Evolutionary conservation across 164 flowering plant species (phyloP).

Genomic region (Vitis riparia): DNA sequence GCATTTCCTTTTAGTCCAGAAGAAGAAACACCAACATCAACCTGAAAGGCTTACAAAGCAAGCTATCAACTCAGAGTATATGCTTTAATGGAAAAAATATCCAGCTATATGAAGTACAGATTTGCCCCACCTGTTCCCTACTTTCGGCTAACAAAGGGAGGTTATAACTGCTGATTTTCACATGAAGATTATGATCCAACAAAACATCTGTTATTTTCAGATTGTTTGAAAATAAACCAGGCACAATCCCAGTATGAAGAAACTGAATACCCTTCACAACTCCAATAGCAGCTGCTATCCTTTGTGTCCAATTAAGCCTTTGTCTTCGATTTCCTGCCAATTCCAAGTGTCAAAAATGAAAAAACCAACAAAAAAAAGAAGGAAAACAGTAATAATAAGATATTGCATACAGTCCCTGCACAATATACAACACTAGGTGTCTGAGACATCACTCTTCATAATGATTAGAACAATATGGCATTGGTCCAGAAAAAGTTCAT

Average conservation of each 20-base stretch:
- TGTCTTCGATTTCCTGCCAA: constrained; percentile 18
- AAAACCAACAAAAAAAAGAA: background rate
- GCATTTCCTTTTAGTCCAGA: constrained; percentile 5
- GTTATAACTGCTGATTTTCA: constrained; percentile 34
- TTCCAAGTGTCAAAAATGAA: background rate
- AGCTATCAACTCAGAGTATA: background rate
- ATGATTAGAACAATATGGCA: too few species aligned
- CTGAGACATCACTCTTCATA: too few species aligned
- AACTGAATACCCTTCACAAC: constrained; percentile 43
- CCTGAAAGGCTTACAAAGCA: constrained; percentile 19
- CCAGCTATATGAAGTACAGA: background rate
- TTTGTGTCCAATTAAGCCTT: constrained; percentile 34
- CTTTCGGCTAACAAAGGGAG: constrained; percentile 31
- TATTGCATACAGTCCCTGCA: too few species aligned
- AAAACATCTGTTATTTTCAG: constrained; percentile 37
- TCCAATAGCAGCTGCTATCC: constrained; percentile 39
- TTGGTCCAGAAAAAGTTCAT: too few species aligned
- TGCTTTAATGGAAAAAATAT: background rate
- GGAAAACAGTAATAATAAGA: background rate
- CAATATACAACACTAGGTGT: too few species aligned
- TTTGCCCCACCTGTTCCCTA: constrained; percentile 14
- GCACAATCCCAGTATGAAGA: constrained; percentile 43
- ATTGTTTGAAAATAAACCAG: constrained; percentile 36
- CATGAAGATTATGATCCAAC: constrained; percentile 34
- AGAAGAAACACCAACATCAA: constrained; percentile 5